A percentile compares a stretch with the other conserved stretches of the same genome.
Evolutionary conservation across 202 grass and related monocot genomes (phyloP).

Genomic region (Sporobolus alterniflorus): DNA sequence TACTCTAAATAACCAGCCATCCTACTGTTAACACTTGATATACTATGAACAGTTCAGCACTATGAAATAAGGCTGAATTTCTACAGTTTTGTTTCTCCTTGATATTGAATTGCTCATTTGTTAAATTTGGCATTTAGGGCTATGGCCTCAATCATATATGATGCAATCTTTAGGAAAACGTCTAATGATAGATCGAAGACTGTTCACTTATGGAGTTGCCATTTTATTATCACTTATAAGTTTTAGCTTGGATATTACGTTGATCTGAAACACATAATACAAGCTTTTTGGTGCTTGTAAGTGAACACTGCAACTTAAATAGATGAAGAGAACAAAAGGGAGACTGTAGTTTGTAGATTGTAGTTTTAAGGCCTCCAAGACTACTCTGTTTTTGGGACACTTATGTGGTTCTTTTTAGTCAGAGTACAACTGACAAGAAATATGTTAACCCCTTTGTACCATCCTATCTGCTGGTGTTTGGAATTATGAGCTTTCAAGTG

Average conservation of each 20-base stretch:
- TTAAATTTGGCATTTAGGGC: background rate
- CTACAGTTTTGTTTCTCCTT: background rate
- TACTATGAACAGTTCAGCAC: background rate
- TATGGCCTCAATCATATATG: too few species aligned
- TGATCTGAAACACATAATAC: background rate
- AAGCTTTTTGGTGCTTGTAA: background rate
- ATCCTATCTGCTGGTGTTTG: background rate
- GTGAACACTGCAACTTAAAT: background rate
- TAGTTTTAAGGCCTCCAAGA: background rate
- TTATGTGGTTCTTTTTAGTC: background rate
- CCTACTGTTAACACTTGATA: slow-evolving; percentile 13
- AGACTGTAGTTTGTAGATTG: background rate
- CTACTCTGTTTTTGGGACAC: background rate
- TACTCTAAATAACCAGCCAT: slow-evolving; percentile 33
- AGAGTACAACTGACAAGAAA: background rate
- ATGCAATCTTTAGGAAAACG: background rate
- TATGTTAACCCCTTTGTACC: background rate
- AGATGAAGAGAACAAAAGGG: background rate
- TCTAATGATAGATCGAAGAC: background rate
- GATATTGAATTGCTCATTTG: background rate
- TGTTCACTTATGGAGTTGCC: background rate
- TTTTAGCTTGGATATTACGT: background rate
- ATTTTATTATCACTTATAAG: background rate
- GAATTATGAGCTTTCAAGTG: too few species aligned
- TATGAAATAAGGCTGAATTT: slow-evolving; percentile 29